phyloP scores from a whole-genome alignment of 176 grass and related monocot genomes.

The Oryza meridionalis region DNA sequence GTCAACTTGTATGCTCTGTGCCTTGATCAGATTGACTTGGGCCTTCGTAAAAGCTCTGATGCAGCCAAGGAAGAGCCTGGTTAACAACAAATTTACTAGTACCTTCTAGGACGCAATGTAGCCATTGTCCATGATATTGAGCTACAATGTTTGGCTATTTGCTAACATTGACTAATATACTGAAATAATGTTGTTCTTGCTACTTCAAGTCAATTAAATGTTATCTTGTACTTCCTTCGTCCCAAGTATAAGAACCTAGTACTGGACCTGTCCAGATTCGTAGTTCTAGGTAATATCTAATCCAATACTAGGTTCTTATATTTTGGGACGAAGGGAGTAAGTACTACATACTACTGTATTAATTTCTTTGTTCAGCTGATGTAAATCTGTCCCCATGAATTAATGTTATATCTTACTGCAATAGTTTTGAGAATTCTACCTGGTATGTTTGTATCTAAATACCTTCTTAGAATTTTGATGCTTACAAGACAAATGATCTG shows the following conservation, averaged over 20 bases:
- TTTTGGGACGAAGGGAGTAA: neutral
- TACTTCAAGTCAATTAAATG: neutral
- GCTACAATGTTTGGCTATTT: neutral
- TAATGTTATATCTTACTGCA: neutral
- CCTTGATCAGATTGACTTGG: neutral
- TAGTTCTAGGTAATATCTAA: too few relatives aligned
- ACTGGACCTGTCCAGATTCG: too few relatives aligned
- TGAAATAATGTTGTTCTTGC: constrained; percentile 8
- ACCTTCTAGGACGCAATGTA: constrained; percentile 2
- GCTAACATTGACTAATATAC: neutral
- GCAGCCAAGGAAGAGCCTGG: neutral
- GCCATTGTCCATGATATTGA: neutral
- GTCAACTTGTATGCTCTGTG: constrained; percentile 10
- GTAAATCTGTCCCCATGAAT: neutral
- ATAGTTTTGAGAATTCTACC: neutral
- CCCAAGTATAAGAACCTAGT: too few relatives aligned
- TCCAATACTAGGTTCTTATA: too few relatives aligned
- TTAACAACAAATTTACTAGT: constrained; percentile 14
- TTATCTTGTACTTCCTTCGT: neutral
- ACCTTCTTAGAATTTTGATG: neutral
- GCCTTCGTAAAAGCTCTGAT: neutral
- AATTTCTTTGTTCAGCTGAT: neutral
- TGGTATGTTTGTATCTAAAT: neutral
- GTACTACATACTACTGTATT: neutral
- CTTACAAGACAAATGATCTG: neutral